These are phyloP conservation scores for Excoecaria agallocha DNA, from an alignment of 345 rosid genomes.

Conservation along the genomic window DNA sequence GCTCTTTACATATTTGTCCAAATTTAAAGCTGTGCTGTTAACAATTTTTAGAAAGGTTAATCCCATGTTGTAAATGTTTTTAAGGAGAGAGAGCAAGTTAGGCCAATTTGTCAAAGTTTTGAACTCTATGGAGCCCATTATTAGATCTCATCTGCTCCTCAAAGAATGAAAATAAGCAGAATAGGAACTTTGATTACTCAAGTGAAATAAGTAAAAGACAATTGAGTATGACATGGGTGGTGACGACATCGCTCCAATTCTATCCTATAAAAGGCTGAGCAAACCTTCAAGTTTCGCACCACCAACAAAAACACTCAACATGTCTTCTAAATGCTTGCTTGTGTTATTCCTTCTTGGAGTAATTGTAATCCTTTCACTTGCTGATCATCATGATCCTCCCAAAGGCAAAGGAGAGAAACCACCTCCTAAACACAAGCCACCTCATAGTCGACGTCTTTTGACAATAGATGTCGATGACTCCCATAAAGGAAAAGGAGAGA, in stretches of 20 bases:
- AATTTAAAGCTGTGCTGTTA: not conserved
- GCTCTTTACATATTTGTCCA: too few species aligned
- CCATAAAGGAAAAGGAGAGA: slow-evolving; percentile 13
- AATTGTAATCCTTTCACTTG: slow-evolving; percentile 5
- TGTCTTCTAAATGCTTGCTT: slow-evolving; percentile 12
- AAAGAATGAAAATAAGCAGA: too few species aligned
- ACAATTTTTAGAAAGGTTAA: not conserved
- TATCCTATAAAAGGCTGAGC: not conserved
- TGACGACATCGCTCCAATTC: not conserved
- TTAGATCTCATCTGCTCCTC: too few species aligned
- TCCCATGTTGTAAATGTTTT: too few species aligned
- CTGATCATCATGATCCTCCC: slow-evolving; percentile 9
- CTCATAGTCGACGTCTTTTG: not conserved
- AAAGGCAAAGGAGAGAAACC: not conserved
- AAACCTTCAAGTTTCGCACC: not conserved
- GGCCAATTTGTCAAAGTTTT: not conserved
- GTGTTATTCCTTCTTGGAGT: slow-evolving; percentile 10
- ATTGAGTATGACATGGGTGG: not conserved
- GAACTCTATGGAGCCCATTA: not conserved
- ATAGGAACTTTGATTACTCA: not conserved
- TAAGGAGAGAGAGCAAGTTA: not conserved
- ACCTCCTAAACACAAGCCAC: not conserved
- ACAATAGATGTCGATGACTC: slow-evolving; percentile 1
- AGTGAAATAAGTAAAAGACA: not conserved
- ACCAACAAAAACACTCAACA: not conserved